These are phyloP conservation scores for Penicillium oxalicum DNA, from an alignment of 2,329 filamentous ascomycete species.

Conservation along the genomic window DNA sequence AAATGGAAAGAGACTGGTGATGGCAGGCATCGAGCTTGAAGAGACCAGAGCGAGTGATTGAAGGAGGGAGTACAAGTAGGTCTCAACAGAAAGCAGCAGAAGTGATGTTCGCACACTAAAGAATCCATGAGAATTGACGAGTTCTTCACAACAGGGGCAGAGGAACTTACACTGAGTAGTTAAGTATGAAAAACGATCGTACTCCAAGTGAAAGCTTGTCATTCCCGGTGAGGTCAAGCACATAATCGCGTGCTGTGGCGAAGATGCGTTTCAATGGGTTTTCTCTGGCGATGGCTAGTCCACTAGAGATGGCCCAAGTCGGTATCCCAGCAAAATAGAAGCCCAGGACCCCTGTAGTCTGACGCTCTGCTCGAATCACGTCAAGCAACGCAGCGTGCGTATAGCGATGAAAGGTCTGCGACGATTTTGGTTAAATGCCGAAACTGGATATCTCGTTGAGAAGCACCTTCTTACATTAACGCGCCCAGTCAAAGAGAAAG, in stretches of 20 bases:
- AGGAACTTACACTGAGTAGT: slow-evolving; percentile 27
- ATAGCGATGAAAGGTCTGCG: slow-evolving; percentile 37
- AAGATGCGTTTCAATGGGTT: slow-evolving; percentile 33
- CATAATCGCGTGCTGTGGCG: slow-evolving; percentile 22
- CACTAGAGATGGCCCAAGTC: slow-evolving; percentile 33
- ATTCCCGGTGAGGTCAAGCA: slow-evolving; percentile 20
- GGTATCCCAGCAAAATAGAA: slow-evolving; percentile 41
- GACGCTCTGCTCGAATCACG: slow-evolving; percentile 34
- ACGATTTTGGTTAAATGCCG: too few species aligned
- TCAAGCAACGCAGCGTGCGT: slow-evolving; percentile 31
- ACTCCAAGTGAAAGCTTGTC: slow-evolving; percentile 22
- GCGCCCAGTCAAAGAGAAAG: slow-evolving; percentile 32
- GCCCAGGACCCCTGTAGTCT: slow-evolving; percentile 27
- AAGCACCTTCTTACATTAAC: slow-evolving; percentile 30
- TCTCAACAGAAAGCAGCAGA: slow-evolving; percentile 36
- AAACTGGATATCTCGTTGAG: too few species aligned
- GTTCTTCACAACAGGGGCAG: too few species aligned
- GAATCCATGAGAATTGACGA: slow-evolving; percentile 11
- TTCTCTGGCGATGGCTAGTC: slow-evolving; percentile 34
- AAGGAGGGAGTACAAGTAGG: slow-evolving; percentile 40
- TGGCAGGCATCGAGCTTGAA: slow-evolving; percentile 26
- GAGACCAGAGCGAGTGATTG: slow-evolving; percentile 40
- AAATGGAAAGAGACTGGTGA: slow-evolving; percentile 34
- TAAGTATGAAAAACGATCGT: slow-evolving; percentile 23
- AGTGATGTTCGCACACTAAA: slow-evolving; percentile 31